Percentiles rank a stretch among this genome's conserved stretches.
These are phyloP conservation scores for Fusarium brevicatenulatum DNA, from an alignment of 2,329 filamentous ascomycete genomes.

Conservation along the genomic window DNA sequence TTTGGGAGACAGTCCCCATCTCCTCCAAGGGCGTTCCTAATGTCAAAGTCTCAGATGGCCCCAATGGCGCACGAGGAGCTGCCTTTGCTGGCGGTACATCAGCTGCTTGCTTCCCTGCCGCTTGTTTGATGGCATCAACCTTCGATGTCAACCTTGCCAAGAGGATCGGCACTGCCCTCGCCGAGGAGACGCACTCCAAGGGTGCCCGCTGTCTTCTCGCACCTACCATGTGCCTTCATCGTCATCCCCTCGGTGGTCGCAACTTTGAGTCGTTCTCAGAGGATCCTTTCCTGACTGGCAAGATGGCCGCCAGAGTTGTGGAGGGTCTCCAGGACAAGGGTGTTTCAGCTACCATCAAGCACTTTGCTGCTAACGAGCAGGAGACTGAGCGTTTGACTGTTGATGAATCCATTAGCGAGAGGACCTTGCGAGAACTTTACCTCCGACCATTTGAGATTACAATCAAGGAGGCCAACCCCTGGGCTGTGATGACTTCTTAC, in stretches of 20 bases:
- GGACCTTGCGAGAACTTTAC: conserved; percentile 44
- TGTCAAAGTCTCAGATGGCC: conserved; percentile 43
- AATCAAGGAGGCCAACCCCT: conserved; percentile 53
- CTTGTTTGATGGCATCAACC: conserved; percentile 64
- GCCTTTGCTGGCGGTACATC: conserved; percentile 39
- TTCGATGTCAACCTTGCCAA: conserved; percentile 69
- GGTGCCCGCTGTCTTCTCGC: conserved; percentile 73
- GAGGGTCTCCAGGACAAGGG: conserved; percentile 54
- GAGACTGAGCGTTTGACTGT: conserved; percentile 45
- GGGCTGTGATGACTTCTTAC: conserved; percentile 50
- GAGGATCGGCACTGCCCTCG: conserved; percentile 67
- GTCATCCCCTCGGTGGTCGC: conserved; percentile 43
- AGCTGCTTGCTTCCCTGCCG: conserved; percentile 45
- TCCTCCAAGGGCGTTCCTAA: conserved; percentile 40
- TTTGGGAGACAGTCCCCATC: conserved; percentile 43
- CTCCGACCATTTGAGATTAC: conserved; percentile 55
- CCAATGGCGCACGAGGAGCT: conserved; percentile 43
- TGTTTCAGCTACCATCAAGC: conserved; percentile 55
- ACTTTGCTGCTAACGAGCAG: conserved; percentile 57
- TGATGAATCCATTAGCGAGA: conserved; percentile 42
- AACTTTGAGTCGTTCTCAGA: conserved; percentile 46
- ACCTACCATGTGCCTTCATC: conserved; percentile 45
- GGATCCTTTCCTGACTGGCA: conserved; percentile 42
- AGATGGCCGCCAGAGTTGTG: conserved; percentile 45
- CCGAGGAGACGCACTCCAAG: conserved; percentile 65